Evolutionary conservation across 2,329 filamentous ascomycete species (phyloP).

Genomic region (Alternaria arborescens): DNA sequence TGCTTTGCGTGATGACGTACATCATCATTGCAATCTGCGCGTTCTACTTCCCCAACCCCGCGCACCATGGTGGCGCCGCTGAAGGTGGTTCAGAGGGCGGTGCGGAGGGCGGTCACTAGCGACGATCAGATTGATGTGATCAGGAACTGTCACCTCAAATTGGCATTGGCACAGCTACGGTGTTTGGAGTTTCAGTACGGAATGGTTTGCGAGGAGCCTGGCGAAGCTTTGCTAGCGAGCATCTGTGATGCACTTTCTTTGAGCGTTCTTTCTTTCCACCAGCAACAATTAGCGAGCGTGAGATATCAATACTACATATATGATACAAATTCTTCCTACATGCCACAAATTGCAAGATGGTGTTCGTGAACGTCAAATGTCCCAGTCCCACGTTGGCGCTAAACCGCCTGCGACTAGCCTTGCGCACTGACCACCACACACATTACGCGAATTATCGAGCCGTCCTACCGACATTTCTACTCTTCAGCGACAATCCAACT

Average conservation of each 20-base stretch:
- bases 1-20: constrained; percentile 76
- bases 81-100: constrained; percentile 5
- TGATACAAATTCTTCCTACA: not conserved
- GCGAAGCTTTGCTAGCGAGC: constrained; percentile 10
- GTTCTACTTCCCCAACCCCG: constrained; percentile 68
- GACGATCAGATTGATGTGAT: not conserved
- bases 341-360: not conserved
- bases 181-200: not conserved
- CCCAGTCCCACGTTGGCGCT: not conserved
- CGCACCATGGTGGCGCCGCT: constrained; percentile 24
- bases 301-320: constrained; percentile 11
- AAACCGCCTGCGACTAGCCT: not conserved
- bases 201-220: not conserved
- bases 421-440: constrained; percentile 23
- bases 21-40: constrained; percentile 69
- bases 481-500: constrained; percentile 40
- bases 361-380: not conserved
- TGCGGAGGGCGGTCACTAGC: constrained; percentile 11
- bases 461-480: constrained; percentile 9
- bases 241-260: constrained; percentile 14
- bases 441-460: constrained; percentile 30
- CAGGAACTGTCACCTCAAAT: not conserved
- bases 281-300: constrained; percentile 26
- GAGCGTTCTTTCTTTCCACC: not conserved
- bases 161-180: not conserved